phyloP scores from a whole-genome alignment of 2,329 filamentous ascomycete species.

The Microthyrium microscopicum region DNA sequence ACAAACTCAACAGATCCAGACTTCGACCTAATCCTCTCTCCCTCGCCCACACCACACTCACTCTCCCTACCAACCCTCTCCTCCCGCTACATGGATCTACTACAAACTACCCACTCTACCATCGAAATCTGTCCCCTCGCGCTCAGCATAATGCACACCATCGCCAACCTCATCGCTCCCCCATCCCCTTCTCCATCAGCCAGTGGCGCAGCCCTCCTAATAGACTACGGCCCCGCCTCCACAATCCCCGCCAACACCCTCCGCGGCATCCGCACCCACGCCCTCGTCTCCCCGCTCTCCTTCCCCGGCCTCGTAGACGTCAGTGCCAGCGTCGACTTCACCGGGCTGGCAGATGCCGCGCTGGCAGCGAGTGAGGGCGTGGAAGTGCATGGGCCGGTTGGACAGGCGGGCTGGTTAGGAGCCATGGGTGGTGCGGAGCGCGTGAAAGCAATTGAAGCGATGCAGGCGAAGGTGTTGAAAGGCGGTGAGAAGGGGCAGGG shows the following conservation, averaged over 20 bases:
- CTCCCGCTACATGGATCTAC: slow-evolving; percentile 59
- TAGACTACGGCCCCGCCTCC: slow-evolving; percentile 76
- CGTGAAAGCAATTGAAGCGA: slow-evolving; percentile 50
- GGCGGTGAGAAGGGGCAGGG: slow-evolving; percentile 23
- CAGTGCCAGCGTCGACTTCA: slow-evolving; percentile 86
- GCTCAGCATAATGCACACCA: slow-evolving; percentile 60
- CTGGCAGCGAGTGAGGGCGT: slow-evolving; percentile 58
- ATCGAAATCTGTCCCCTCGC: slow-evolving; percentile 88
- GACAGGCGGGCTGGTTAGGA: slow-evolving; percentile 65
- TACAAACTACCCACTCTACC: slow-evolving; percentile 47
- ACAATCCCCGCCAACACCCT: slow-evolving; percentile 78
- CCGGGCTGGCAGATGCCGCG: slow-evolving; percentile 67
- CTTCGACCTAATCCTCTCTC: slow-evolving; percentile 71
- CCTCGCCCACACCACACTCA: slow-evolving; percentile 62
- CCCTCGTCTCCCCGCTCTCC: slow-evolving; percentile 60
- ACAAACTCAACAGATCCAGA: slow-evolving; percentile 38
- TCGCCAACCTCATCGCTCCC: slow-evolving; percentile 58
- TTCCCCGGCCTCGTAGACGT: slow-evolving; percentile 73
- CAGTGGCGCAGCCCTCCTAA: slow-evolving; percentile 77
- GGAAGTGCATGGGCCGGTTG: slow-evolving; percentile 82
- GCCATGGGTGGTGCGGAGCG: slow-evolving; percentile 72
- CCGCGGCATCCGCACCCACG: slow-evolving; percentile 69
- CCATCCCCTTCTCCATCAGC: slow-evolving; percentile 31
- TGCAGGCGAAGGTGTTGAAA: slow-evolving; percentile 36
- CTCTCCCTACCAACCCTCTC: slow-evolving; percentile 73